phyloP scores from a whole-genome alignment of 164 flowering plant species.

The Cinnamomum chago region DNA sequence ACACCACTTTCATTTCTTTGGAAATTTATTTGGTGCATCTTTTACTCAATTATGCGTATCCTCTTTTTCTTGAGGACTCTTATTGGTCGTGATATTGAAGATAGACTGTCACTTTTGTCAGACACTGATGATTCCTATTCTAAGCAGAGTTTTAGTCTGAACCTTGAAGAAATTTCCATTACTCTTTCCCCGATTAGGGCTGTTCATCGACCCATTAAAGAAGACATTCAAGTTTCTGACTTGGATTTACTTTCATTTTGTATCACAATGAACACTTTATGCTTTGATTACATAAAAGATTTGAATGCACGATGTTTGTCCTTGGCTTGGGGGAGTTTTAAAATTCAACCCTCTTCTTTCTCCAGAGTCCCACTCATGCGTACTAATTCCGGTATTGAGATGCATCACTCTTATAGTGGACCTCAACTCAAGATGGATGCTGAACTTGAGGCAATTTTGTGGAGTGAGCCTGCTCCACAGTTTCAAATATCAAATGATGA shows the following conservation, averaged over 20 bases:
- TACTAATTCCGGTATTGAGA: slow-evolving; percentile 5
- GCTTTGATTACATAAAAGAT: slow-evolving; percentile 31
- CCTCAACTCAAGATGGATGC: slow-evolving; percentile 14
- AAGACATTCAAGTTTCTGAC: slow-evolving; percentile 21
- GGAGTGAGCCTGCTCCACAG: slow-evolving; percentile 55
- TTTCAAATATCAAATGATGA: slow-evolving; percentile 19
- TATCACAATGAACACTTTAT: slow-evolving; percentile 36
- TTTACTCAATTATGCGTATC: slow-evolving; percentile 17
- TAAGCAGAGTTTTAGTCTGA: slow-evolving; percentile 27
- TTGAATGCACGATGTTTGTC: slow-evolving; percentile 33
- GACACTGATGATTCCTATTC: slow-evolving; percentile 24
- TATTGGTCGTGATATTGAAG: slow-evolving; percentile 12
- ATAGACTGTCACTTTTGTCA: slow-evolving; percentile 7
- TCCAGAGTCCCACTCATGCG: slow-evolving; percentile 13
- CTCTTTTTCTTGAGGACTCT: slow-evolving; percentile 15
- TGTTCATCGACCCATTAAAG: slow-evolving; percentile 18
- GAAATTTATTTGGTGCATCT: slow-evolving; percentile 23
- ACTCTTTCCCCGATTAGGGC: slow-evolving; percentile 32
- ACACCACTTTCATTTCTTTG: slow-evolving; percentile 27
- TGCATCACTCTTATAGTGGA: slow-evolving; percentile 14
- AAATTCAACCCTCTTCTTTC: slow-evolving; percentile 34
- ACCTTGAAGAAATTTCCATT: slow-evolving; percentile 40
- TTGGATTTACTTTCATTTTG: slow-evolving; percentile 35
- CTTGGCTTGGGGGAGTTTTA: slow-evolving; percentile 51
- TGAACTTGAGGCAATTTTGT: slow-evolving; percentile 31